Conservation (phyloP, 2,329 filamentous ascomycete genomes). For the Fragosphaeria purpurea region DNA sequence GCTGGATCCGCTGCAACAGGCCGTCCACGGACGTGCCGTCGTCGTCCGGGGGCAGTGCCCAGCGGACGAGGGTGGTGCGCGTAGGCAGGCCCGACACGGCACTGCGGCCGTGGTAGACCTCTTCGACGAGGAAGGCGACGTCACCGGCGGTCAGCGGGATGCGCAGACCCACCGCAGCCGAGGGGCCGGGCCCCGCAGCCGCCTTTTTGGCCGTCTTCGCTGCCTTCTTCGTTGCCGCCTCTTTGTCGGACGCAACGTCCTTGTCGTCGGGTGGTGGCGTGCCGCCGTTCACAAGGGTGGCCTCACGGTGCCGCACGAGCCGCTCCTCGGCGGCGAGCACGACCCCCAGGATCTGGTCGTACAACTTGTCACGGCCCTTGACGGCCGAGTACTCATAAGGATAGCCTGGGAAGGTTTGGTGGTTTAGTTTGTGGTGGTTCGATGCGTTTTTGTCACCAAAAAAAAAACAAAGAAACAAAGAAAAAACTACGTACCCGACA, state of each 20-base stretch:
- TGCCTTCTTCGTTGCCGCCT: not conserved
- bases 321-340: constrained; percentile 75
- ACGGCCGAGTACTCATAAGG: constrained; percentile 73
- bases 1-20: constrained; percentile 31
- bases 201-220: constrained; percentile 2
- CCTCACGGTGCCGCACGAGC: constrained; percentile 38
- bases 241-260: not conserved
- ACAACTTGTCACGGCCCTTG: constrained; percentile 84
- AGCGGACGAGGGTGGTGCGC: constrained; percentile 68
- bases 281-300: not conserved
- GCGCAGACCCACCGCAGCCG: constrained; percentile 60
- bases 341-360: constrained; percentile 68
- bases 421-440: not conserved
- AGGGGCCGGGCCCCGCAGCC: constrained; percentile 22
- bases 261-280: not conserved
- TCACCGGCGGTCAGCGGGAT: constrained; percentile 70
- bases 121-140: constrained; percentile 79
- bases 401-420: constrained; percentile 46
- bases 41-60: constrained; percentile 35
- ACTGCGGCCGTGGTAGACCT: constrained; percentile 77
- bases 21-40: constrained; percentile 29
- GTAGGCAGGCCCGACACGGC: constrained; percentile 73
- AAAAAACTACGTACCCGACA: constrained; percentile 35
- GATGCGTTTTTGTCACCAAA: not conserved
- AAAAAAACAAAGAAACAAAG: not conserved